Conservation (phyloP, 2,329 filamentous ascomycete species). For the Sporothrix inflata region DNA sequence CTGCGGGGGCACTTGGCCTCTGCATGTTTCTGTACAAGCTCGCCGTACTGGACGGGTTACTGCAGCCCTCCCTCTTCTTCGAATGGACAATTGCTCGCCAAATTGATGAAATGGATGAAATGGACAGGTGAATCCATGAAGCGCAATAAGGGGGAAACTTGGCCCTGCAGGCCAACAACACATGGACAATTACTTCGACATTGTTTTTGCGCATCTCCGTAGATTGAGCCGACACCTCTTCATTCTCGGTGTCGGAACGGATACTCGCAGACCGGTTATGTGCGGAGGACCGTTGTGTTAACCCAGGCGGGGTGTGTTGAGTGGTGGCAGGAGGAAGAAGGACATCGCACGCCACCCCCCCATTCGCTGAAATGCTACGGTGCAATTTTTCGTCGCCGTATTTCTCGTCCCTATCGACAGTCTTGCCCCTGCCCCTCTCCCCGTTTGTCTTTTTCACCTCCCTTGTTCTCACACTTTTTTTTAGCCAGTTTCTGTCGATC, state of each 20-base stretch:
- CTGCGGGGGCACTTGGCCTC: conserved; percentile 1
- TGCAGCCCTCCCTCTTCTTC: background rate
- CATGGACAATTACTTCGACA: background rate
- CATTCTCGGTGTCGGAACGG: conserved; percentile 4
- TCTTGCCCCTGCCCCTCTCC: background rate
- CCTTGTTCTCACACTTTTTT: background rate
- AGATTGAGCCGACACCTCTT: background rate
- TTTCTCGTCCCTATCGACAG: conserved; percentile 16
- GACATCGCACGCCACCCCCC: no score
- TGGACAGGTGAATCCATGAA: background rate
- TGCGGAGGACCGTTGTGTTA: background rate
- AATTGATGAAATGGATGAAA: background rate
- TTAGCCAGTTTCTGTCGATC: background rate
- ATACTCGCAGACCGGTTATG: background rate
- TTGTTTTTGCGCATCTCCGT: conserved; percentile 1
- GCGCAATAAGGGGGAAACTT: background rate
- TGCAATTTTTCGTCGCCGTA: background rate
- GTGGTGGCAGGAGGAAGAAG: no score
- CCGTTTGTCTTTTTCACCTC: background rate
- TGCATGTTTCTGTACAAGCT: background rate
- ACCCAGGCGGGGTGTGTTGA: no score
- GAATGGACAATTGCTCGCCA: conserved; percentile 13
- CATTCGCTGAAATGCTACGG: background rate
- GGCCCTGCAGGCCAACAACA: background rate
- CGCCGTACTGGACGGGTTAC: background rate